phyloP scores from a whole-genome alignment of 345 rosid genomes.

The Eucalyptus curtisii region DNA sequence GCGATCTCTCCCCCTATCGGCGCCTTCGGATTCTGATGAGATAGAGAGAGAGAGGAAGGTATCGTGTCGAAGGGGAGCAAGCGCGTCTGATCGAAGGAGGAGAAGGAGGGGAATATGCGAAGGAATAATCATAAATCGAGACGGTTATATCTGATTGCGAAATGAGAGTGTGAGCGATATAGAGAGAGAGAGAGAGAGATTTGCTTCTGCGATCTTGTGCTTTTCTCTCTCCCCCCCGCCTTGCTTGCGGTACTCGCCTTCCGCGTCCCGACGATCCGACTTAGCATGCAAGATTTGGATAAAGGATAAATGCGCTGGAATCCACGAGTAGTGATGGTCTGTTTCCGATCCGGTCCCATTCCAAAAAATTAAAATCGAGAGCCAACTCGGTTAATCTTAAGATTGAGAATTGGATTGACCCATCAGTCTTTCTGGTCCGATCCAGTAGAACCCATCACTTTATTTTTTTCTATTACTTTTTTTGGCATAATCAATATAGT shows the following conservation, averaged over 20 bases:
- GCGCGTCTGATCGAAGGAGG: background rate
- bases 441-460: rapidly evolving
- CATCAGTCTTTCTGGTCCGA: too few species aligned
- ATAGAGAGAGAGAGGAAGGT: background rate
- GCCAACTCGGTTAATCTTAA: rapidly evolving
- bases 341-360: too few species aligned
- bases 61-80: background rate
- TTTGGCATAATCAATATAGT: rapidly evolving
- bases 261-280: background rate
- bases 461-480: too few species aligned
- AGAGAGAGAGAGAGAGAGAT: background rate
- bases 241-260: background rate
- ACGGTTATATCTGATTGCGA: background rate
- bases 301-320: too few species aligned
- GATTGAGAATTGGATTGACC: rapidly evolving
- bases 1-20: background rate
- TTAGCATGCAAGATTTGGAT: background rate
- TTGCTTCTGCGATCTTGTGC: background rate
- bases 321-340: too few species aligned
- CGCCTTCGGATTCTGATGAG: background rate
- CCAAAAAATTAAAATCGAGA: rapidly evolving
- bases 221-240: background rate
- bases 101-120: background rate
- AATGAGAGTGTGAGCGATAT: too few species aligned
- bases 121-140: background rate